These are phyloP conservation scores for Limnanthes douglasii DNA, from an alignment of 345 rosid species.

Conservation along the genomic window DNA sequence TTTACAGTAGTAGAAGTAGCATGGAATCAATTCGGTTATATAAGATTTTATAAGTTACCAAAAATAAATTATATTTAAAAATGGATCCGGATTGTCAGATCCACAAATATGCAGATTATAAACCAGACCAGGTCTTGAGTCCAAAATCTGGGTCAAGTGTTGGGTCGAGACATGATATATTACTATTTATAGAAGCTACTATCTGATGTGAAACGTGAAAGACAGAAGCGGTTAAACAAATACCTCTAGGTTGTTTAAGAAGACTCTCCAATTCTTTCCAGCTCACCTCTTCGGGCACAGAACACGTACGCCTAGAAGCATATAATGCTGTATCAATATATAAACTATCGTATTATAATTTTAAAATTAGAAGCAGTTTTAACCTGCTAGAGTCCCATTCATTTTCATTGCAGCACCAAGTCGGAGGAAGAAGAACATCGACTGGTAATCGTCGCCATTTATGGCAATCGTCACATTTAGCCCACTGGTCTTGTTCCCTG, in stretches of 20 bases:
- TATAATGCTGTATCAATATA: background rate
- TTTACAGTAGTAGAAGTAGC: no score
- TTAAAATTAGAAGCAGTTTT: background rate
- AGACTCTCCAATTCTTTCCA: constrained; percentile 47
- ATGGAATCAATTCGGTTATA: no score
- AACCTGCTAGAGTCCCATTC: constrained; percentile 64
- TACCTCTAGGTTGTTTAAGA: constrained; percentile 45
- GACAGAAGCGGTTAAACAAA: background rate
- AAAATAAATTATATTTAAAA: no score
- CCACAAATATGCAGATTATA: no score
- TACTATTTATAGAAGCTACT: no score
- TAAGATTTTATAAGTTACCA: no score
- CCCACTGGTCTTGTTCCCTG: constrained; percentile 79
- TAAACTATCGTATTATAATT: constrained; percentile 1
- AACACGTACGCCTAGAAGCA: constrained; percentile 49
- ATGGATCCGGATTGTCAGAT: no score
- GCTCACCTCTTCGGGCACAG: constrained; percentile 45
- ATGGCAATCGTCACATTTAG: constrained; percentile 68
- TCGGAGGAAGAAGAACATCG: constrained; percentile 59
- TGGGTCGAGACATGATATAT: no score
- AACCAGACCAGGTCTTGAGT: no score
- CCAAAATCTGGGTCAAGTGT: no score
- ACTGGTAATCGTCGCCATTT: constrained; percentile 76
- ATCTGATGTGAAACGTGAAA: constrained; percentile 5
- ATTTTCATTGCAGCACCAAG: constrained; percentile 68